These are phyloP conservation scores for Hevea brasiliensis DNA, from an alignment of 345 rosid genomes.

Conservation along the genomic window DNA sequence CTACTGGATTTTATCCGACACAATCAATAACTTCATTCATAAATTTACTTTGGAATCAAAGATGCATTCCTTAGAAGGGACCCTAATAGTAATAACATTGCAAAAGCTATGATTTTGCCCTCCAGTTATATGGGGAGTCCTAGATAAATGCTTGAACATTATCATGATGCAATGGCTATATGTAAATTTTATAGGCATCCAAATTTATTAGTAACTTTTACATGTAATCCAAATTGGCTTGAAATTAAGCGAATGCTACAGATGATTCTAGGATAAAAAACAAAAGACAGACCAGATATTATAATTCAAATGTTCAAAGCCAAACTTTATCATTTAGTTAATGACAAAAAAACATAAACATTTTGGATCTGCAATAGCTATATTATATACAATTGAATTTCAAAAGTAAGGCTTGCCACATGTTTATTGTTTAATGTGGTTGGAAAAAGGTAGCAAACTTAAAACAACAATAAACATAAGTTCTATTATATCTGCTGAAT, in stretches of 20 bases:
- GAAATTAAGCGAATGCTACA: too few species aligned
- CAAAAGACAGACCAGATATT: background rate
- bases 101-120: background rate
- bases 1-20: background rate
- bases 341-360: background rate
- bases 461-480: too few species aligned
- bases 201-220: background rate
- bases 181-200: background rate
- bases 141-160: background rate
- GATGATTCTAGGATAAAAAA: too few species aligned
- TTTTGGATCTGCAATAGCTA: background rate
- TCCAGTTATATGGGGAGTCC: background rate
- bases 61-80: background rate
- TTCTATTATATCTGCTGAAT: too few species aligned
- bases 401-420: background rate
- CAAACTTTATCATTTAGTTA: background rate
- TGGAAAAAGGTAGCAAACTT: background rate
- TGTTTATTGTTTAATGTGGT: background rate
- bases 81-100: background rate
- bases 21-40: background rate
- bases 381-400: background rate
- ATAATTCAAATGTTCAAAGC: background rate
- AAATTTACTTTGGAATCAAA: background rate
- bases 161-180: background rate
- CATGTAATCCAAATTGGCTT: background rate